phyloP scores from a whole-genome alignment of 73 alveolate species.

The Diophrys appendiculata region DNA sequence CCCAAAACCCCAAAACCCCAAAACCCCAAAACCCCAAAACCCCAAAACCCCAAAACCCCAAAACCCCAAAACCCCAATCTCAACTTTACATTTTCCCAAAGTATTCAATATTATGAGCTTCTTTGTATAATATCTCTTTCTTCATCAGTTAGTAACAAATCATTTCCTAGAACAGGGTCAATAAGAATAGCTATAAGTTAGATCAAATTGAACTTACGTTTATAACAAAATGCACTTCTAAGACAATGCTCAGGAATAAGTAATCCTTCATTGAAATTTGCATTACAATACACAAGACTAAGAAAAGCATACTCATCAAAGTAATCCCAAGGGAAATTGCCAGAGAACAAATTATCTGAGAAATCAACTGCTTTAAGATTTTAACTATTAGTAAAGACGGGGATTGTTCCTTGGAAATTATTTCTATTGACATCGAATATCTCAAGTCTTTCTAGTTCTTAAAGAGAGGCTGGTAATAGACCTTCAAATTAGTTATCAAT shows the following conservation, averaged over 20 bases:
- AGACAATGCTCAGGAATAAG: conserved; percentile 39
- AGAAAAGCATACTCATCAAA: conserved; percentile 40
- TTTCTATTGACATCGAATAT: conserved; percentile 43
- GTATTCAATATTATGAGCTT: too few species aligned
- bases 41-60: too few species aligned
- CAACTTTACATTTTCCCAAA: too few species aligned
- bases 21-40: too few species aligned
- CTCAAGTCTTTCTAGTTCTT: conserved; percentile 2
- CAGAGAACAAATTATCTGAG: conserved; percentile 49
- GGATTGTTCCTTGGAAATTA: conserved; percentile 46
- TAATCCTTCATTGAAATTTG: conserved; percentile 22
- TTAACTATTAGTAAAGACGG: conserved; percentile 24
- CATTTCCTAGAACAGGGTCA: background rate
- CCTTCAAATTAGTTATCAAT: conserved; percentile 56
- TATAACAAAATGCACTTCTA: conserved; percentile 44
- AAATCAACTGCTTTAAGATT: conserved; percentile 47
- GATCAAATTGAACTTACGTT: conserved; percentile 4
- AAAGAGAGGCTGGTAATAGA: conserved; percentile 30
- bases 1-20: too few species aligned
- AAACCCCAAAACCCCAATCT: too few species aligned
- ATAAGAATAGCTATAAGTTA: background rate
- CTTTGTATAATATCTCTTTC: background rate
- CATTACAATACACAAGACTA: conserved; percentile 36
- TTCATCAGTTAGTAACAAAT: background rate
- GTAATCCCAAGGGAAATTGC: conserved; percentile 56